Evolutionary conservation across 2,329 filamentous ascomycete species (phyloP).

Genomic region (Neophaeococcomyces mojaviensis): DNA sequence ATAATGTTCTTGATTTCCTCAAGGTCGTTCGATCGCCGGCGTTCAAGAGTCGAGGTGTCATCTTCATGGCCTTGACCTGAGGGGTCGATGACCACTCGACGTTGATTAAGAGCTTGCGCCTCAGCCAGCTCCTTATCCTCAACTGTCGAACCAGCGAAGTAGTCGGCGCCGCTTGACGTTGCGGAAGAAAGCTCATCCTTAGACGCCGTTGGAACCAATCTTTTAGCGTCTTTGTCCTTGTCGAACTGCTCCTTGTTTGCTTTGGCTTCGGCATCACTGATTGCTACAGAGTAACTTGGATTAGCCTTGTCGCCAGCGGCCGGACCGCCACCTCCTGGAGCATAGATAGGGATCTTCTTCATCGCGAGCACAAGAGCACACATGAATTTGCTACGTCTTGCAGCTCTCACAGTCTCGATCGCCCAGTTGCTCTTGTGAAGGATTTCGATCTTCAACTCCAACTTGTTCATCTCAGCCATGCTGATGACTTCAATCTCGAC

Average conservation of each 20-base stretch:
- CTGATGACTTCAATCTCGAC: constrained; percentile 69
- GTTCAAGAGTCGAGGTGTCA: constrained; percentile 15
- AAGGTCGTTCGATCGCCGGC: constrained; percentile 22
- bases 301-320: constrained; percentile 58
- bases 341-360: constrained; percentile 78
- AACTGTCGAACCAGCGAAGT: neutral
- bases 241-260: constrained; percentile 54
- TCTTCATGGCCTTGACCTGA: constrained; percentile 25
- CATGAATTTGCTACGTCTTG: constrained; percentile 91
- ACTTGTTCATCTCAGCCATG: constrained; percentile 79
- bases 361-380: constrained; percentile 80
- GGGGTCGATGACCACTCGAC: constrained; percentile 27
- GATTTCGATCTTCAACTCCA: constrained; percentile 74
- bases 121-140: constrained; percentile 1
- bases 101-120: constrained; percentile 26
- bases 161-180: constrained; percentile 7
- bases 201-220: constrained; percentile 50
- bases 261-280: constrained; percentile 61
- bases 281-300: constrained; percentile 71
- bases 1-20: constrained; percentile 24
- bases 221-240: constrained; percentile 55
- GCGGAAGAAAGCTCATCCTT: neutral
- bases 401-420: constrained; percentile 72
- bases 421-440: constrained; percentile 91
- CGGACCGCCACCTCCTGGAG: constrained; percentile 63